Conservation (phyloP, 2,329 filamentous ascomycete species). For the Ophiocordyceps robertsii region DNA sequence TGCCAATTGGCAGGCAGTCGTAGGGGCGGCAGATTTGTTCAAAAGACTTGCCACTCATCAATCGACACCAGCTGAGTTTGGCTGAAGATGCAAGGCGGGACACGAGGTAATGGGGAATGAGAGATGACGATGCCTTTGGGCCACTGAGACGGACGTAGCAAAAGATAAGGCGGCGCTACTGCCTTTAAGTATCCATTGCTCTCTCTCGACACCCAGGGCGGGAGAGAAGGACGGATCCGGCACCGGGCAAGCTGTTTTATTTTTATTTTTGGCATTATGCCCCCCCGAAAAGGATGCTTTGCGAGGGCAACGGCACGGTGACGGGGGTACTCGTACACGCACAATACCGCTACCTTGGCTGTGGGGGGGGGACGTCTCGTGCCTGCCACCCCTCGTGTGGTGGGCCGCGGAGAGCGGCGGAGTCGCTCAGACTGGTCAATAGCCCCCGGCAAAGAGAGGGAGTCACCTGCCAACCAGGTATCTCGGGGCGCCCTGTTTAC, state of each 20-base stretch:
- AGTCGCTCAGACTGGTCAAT: slow-evolving; percentile 2
- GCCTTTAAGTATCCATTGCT: slow-evolving; percentile 6
- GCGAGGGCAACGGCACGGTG: slow-evolving; percentile 1
- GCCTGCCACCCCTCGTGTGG: slow-evolving; percentile 5
- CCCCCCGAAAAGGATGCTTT: slow-evolving; percentile 3
- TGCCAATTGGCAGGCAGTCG: too few species aligned
- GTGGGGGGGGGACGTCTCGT: slow-evolving; percentile 6
- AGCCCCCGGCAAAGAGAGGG: too few species aligned
- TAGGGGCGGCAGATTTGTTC: too few species aligned
- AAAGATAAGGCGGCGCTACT: slow-evolving; percentile 1
- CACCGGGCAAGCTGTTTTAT: background rate
- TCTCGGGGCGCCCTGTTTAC: background rate
- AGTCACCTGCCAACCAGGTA: too few species aligned
- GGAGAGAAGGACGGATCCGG: background rate
- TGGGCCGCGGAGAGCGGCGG: slow-evolving; percentile 2
- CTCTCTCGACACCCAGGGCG: too few species aligned
- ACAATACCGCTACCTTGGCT: background rate
- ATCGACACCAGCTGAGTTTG: too few species aligned
- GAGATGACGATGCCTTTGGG: background rate
- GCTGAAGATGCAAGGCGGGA: background rate
- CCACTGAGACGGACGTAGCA: background rate
- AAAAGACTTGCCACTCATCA: too few species aligned
- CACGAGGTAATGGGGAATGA: background rate
- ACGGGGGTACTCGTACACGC: slow-evolving; percentile 1
- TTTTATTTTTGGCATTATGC: slow-evolving; percentile 1